A percentile compares a stretch with the other conserved stretches of the same genome.
Evolutionary conservation across 805 yeast genomes (phyloP).

Genomic region (Metschnikowia lachancei): DNA sequence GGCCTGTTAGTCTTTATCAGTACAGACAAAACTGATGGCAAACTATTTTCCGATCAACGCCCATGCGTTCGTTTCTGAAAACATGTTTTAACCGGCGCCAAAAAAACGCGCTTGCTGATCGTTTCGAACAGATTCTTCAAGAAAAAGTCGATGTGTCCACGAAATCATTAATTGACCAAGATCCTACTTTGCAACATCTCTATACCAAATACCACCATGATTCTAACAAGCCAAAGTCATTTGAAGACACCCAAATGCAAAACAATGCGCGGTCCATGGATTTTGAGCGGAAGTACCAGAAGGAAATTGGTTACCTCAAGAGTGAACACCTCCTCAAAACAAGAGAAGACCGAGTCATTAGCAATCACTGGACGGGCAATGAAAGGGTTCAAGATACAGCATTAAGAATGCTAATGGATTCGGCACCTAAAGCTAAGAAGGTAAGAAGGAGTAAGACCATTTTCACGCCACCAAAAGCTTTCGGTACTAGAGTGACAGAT

Average conservation of each 20-base stretch:
- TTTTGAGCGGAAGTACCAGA: slow-evolving; percentile 16
- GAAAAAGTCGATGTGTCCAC: slow-evolving; percentile 22
- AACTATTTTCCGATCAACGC: background rate
- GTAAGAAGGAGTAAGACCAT: slow-evolving; percentile 15
- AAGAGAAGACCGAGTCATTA: slow-evolving; percentile 6
- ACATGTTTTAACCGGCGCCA: background rate
- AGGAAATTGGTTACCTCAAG: slow-evolving; percentile 25
- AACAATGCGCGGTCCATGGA: slow-evolving; percentile 9
- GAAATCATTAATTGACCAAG: slow-evolving; percentile 19
- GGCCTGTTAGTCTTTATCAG: background rate
- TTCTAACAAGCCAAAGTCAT: background rate
- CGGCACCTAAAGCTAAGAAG: slow-evolving; percentile 16
- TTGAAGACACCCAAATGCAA: slow-evolving; percentile 5
- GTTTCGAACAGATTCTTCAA: slow-evolving; percentile 36
- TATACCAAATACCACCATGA: slow-evolving; percentile 2
- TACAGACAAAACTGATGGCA: slow-evolving; percentile 1
- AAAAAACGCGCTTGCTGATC: slow-evolving; percentile 27
- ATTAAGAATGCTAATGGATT: slow-evolving; percentile 17
- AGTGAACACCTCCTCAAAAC: slow-evolving; percentile 25
- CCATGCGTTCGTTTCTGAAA: slow-evolving; percentile 9
- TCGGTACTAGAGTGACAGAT: slow-evolving; percentile 44
- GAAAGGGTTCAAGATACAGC: slow-evolving; percentile 15
- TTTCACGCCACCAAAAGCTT: slow-evolving; percentile 22
- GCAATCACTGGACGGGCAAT: slow-evolving; percentile 17
- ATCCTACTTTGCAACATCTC: slow-evolving; percentile 18